Base-by-base conservation (phyloP, 2,329 filamentous ascomycete genomes). In the Penicillium sp. region DNA sequence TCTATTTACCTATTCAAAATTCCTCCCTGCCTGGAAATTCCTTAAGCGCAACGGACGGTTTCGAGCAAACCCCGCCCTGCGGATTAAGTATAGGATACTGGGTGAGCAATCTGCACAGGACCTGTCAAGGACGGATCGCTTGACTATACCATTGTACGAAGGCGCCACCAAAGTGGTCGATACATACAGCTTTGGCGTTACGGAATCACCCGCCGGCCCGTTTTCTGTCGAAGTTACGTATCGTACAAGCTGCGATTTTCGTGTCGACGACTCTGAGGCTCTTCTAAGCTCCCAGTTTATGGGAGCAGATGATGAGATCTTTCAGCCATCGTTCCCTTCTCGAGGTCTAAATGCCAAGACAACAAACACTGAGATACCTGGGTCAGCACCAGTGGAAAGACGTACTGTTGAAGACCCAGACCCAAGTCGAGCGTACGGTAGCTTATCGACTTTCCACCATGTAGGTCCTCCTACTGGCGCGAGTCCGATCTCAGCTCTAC, bases 211-310 rank as follows among this genome's bases (percentile, higher is more conserved):
- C 11, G 90, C 92, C 30, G 95, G 95, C 29, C 88, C 91, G 5
- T 87, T 99, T 69, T 90, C 88, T 60, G 89, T 94, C 56, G 87
- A 90, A 44, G 91, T 97, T 31, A 88, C 89, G 11, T 97, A 96
- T 78, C 90, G 95, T 65, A 91, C 88, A 61, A 92, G 95, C 72
- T 96, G 92, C 80, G 92, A 90, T 71, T 97, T 99, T 76, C 88
- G 91, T 50, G 88, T 98, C 45, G 94, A 96, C 70, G 92, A 97
- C 76, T 91, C 93, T 0, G 95, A 98, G 77, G 90, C 93, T 5
- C 80, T 98, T 8, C 79, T 98, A 48, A 97, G 93, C 79, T 97
- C 94, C 15, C 90, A 92, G 35, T 97, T 98, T 73, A 93, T 97
- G 86, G 93, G 92, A 15, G 86, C 92, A 44, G 93, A 97, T 73